Evolutionary conservation across 306 rosid genomes (phyloP).

Genomic region (Oxytropis ochrocephala): DNA sequence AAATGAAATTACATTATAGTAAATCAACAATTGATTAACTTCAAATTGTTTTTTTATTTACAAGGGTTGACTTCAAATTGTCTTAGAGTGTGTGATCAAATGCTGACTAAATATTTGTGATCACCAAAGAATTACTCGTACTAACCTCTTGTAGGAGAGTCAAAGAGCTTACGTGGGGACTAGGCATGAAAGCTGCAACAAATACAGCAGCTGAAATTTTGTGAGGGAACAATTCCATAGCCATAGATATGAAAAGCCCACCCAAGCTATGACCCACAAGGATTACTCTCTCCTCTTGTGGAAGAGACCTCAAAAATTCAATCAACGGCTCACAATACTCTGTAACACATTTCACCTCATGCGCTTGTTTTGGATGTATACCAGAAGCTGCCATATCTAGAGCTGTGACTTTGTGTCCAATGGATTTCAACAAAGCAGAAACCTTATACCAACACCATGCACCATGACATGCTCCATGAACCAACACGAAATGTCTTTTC

Average conservation of each 20-base stretch:
- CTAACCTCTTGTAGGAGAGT: not conserved
- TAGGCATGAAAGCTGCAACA: slow-evolving; percentile 31
- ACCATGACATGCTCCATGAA: slow-evolving; percentile 59
- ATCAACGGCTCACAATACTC: slow-evolving; percentile 43
- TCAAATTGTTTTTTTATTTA: too few species aligned
- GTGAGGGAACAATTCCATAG: slow-evolving; percentile 55
- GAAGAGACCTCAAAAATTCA: slow-evolving; percentile 30
- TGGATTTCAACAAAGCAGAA: slow-evolving; percentile 19
- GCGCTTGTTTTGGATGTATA: slow-evolving; percentile 27
- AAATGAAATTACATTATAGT: not conserved
- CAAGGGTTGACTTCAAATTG: too few species aligned
- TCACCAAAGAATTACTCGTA: too few species aligned
- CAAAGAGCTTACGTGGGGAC: not conserved
- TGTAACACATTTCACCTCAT: slow-evolving; percentile 21
- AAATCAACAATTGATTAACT: not conserved
- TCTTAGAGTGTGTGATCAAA: too few species aligned
- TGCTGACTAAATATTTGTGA: too few species aligned
- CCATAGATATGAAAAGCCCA: slow-evolving; percentile 34
- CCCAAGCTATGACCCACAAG: slow-evolving; percentile 58
- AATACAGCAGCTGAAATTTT: slow-evolving; percentile 46
- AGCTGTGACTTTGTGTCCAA: slow-evolving; percentile 42
- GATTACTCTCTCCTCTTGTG: slow-evolving; percentile 35
- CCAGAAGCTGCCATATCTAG: slow-evolving; percentile 58
- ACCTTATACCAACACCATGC: slow-evolving; percentile 70
- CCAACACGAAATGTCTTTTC: slow-evolving; percentile 37